Conservation (phyloP, 192 early-diverging fungal species). For the Podila clonocystis region DNA sequence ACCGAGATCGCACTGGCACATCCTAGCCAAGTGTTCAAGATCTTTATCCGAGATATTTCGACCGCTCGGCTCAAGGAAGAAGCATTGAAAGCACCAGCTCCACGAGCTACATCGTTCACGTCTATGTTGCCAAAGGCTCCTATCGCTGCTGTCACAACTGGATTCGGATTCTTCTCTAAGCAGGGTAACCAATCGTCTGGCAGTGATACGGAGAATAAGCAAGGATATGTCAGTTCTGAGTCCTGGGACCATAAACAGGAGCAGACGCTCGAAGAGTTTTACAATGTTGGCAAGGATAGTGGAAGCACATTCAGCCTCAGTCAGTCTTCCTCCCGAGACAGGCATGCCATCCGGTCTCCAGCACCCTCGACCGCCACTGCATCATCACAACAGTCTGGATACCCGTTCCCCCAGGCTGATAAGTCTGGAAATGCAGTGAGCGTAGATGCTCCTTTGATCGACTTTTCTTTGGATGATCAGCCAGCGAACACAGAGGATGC, state of each 20-base stretch:
- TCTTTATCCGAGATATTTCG: constrained; percentile 75
- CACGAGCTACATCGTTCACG: constrained; percentile 13
- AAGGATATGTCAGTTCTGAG: too few relatives aligned
- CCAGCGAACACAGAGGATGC: background rate
- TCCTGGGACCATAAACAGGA: background rate
- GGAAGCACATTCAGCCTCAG: background rate
- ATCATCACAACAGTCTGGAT: too few relatives aligned
- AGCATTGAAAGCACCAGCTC: background rate
- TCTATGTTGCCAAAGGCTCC: constrained; percentile 11
- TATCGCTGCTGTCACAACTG: constrained; percentile 2
- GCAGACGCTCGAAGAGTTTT: background rate
- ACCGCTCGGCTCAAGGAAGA: constrained; percentile 16
- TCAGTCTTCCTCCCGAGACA: background rate
- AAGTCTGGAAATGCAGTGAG: background rate
- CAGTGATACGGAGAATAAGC: too few relatives aligned
- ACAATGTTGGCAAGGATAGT: background rate
- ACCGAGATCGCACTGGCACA: constrained; percentile 57
- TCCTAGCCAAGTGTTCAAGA: constrained; percentile 68
- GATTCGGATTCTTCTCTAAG: constrained; percentile 1
- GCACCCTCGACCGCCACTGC: too few relatives aligned
- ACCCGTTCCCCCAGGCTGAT: too few relatives aligned
- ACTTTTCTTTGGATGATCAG: background rate
- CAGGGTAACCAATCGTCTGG: too few relatives aligned
- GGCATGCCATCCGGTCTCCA: too few relatives aligned
- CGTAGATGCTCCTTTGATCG: background rate